Conservation (phyloP, 148 eudicot genomes). For the Arbutus unedo region DNA sequence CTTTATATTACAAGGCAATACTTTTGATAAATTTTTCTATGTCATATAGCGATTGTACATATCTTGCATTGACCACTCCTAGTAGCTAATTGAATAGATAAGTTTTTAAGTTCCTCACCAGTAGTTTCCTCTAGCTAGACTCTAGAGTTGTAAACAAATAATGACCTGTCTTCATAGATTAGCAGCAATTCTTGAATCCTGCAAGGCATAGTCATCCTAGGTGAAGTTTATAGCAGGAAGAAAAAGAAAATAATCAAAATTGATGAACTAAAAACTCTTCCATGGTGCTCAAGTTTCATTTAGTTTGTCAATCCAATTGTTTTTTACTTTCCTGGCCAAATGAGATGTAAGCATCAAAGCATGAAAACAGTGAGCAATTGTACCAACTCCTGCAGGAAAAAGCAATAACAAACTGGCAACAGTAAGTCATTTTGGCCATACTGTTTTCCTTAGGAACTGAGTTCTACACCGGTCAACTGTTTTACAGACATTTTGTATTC, state of each 20-base stretch:
- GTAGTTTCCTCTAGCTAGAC: neutral
- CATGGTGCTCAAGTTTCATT: neutral
- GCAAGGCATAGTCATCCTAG: neutral
- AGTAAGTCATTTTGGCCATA: neutral
- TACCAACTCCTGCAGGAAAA: neutral
- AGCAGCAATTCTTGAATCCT: neutral
- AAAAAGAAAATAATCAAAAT: neutral
- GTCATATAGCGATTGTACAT: neutral
- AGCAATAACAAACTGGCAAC: neutral
- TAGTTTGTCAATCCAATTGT: neutral
- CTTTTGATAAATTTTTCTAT: neutral
- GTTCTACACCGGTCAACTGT: neutral
- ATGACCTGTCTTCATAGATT: slow-evolving; percentile 8
- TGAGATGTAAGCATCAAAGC: neutral
- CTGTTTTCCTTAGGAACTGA: neutral
- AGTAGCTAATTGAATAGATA: neutral
- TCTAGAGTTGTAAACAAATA: neutral
- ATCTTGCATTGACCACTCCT: neutral
- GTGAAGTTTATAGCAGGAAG: too few relatives aligned
- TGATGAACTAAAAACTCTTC: neutral
- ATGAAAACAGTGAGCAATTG: neutral
- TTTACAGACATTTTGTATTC: neutral
- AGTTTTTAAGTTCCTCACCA: slow-evolving; percentile 7
- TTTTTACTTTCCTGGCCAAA: slow-evolving; percentile 1
- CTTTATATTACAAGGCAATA: neutral